A percentile compares a stretch with the other conserved stretches of the same genome.
Conservation (phyloP, 176 grass and related monocot genomes). For the Ananas comosus region DNA sequence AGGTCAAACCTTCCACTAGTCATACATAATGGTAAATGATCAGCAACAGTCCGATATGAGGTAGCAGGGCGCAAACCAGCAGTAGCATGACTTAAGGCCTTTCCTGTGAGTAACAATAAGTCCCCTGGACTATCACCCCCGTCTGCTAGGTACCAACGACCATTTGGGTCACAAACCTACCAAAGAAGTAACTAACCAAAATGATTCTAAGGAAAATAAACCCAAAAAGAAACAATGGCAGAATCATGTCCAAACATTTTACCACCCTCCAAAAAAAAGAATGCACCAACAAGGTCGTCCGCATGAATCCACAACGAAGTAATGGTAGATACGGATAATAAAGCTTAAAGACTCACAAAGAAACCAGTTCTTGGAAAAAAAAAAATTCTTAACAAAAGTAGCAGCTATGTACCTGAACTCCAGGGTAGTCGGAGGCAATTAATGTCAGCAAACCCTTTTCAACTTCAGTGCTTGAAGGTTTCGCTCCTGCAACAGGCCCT, state of each 20-base stretch:
- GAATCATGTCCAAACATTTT: neutral
- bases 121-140: conserved; percentile 26
- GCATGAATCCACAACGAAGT: neutral
- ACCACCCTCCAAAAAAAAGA: neutral
- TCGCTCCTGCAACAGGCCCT: conserved; percentile 12
- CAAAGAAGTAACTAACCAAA: conserved; percentile 31
- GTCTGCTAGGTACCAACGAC: conserved; percentile 70
- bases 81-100: conserved; percentile 54
- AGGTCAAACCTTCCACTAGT: conserved; percentile 13
- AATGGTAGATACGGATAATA: neutral
- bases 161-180: conserved; percentile 73
- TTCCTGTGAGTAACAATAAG: conserved; percentile 65
- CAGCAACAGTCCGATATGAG: conserved; percentile 30
- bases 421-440: conserved; percentile 53
- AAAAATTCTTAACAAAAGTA: neutral
- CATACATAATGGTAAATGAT: conserved; percentile 22
- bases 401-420: conserved; percentile 44
- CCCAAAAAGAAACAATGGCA: neutral
- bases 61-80: conserved; percentile 56
- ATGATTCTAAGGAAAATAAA: conserved; percentile 8
- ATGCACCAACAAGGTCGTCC: neutral
- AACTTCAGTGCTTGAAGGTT: conserved; percentile 37
- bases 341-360: neutral
- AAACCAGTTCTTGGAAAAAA: neutral
- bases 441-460: conserved; percentile 59